Conservation (phyloP, 202 grass and related monocot species). For the Elaeis oleifera region DNA sequence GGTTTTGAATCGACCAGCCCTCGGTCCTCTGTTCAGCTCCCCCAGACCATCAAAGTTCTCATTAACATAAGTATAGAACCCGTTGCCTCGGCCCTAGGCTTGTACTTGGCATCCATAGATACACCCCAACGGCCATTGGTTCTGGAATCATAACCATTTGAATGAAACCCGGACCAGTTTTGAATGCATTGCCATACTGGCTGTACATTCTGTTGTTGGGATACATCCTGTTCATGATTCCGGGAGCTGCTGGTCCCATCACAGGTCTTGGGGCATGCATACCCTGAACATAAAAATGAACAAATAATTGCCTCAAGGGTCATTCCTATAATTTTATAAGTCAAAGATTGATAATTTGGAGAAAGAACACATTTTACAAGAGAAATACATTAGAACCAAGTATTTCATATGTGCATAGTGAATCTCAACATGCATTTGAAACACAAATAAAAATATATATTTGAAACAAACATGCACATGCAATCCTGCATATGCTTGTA, state of each 20-base stretch:
- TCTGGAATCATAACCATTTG: slow-evolving; percentile 41
- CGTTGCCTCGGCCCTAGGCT: slow-evolving; percentile 44
- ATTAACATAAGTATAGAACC: slow-evolving; percentile 44
- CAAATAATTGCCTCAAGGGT: neutral
- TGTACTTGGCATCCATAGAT: slow-evolving; percentile 57
- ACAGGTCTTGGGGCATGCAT: slow-evolving; percentile 24
- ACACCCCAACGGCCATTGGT: slow-evolving; percentile 43
- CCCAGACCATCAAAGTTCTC: slow-evolving; percentile 58
- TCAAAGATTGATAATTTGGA: neutral
- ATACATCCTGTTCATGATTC: slow-evolving; percentile 45
- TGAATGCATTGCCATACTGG: slow-evolving; percentile 42
- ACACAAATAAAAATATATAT: no score
- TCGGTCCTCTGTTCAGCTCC: slow-evolving; percentile 84
- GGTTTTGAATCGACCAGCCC: slow-evolving; percentile 44
- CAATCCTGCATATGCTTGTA: no score
- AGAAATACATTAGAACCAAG: neutral
- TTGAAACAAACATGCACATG: no score
- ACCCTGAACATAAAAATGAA: slow-evolving; percentile 23
- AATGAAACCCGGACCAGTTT: slow-evolving; percentile 46
- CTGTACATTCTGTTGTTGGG: slow-evolving; percentile 36
- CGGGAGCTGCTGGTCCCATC: slow-evolving; percentile 21
- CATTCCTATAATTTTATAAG: no score
- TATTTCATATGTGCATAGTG: no score
- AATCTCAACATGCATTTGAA: no score
- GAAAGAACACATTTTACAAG: neutral